Evolutionary conservation across 2,329 filamentous ascomycete genomes (phyloP).

Genomic region (Aspergillaceae sp.): DNA sequence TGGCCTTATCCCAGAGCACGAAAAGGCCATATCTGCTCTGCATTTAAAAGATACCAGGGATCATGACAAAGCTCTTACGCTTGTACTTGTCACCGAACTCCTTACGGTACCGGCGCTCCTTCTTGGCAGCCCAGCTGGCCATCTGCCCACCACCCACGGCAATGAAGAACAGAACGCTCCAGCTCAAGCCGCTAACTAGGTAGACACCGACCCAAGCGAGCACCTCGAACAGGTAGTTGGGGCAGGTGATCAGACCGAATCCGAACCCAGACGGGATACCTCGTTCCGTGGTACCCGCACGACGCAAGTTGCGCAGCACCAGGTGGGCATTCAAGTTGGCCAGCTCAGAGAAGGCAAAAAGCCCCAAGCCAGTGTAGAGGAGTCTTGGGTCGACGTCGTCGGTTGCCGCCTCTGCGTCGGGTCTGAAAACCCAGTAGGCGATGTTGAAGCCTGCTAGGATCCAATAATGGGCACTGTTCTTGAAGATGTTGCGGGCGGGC

Average conservation of each 20-base stretch:
- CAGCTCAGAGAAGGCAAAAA: constrained; percentile 71
- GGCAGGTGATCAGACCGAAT: constrained; percentile 82
- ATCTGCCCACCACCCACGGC: constrained; percentile 67
- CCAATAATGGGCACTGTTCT: constrained; percentile 96
- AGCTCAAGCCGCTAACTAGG: constrained; percentile 64
- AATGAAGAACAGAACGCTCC: constrained; percentile 69
- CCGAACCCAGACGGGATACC: constrained; percentile 81
- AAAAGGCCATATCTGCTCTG: not conserved
- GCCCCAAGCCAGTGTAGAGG: constrained; percentile 58
- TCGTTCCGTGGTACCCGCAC: constrained; percentile 70
- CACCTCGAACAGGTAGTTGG: constrained; percentile 93
- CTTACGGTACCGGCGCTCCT: constrained; percentile 81
- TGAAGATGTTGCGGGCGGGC: constrained; percentile 83
- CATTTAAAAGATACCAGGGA: constrained; percentile 64
- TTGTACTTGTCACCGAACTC: constrained; percentile 92
- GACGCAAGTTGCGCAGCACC: constrained; percentile 68
- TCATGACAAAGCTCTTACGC: constrained; percentile 78
- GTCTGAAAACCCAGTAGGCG: constrained; percentile 77
- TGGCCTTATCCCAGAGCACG: no score
- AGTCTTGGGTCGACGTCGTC: constrained; percentile 42
- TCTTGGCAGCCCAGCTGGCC: constrained; percentile 80
- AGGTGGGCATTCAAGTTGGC: constrained; percentile 73
- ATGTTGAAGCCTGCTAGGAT: constrained; percentile 68
- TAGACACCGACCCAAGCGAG: constrained; percentile 79
- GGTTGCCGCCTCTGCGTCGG: constrained; percentile 58